Evolutionary conservation across 345 rosid species (phyloP).

Genomic region (Hibiscus syriacus): DNA sequence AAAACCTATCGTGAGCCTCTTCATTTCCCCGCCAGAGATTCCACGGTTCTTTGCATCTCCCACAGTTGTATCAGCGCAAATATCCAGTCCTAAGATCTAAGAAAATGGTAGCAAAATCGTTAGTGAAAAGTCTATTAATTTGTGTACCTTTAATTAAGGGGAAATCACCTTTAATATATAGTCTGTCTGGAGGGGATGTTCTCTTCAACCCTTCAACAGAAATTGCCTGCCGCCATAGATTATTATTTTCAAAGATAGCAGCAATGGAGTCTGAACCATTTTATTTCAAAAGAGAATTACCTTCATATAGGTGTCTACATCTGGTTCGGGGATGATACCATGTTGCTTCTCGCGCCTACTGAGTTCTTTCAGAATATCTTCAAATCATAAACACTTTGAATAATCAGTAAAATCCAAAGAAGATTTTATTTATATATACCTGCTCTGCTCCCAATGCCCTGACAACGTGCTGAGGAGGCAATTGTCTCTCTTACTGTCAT

Average conservation of each 20-base stretch:
- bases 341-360: constrained; percentile 36
- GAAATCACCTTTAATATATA: not conserved
- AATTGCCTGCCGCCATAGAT: constrained; percentile 1
- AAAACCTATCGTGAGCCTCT: constrained; percentile 30
- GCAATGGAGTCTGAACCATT: not conserved
- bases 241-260: not conserved
- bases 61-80: not conserved
- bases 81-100: constrained; percentile 1
- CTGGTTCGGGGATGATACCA: constrained; percentile 38
- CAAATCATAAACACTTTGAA: not conserved
- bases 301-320: constrained; percentile 47
- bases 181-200: constrained; percentile 1
- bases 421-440: constrained; percentile 12
- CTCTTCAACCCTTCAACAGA: not conserved
- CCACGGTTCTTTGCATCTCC: constrained; percentile 2
- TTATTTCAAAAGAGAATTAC: constrained; percentile 9
- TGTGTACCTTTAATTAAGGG: too few species aligned
- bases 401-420: too few species aligned
- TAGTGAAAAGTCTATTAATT: not conserved
- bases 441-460: constrained; percentile 46
- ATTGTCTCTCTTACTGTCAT: constrained; percentile 67
- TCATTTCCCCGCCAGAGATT: not conserved
- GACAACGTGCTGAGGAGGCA: constrained; percentile 54
- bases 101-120: not conserved
- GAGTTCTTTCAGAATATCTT: constrained; percentile 35